phyloP scores from a whole-genome alignment of 148 eudicot genomes.

The Chenopodium album region DNA sequence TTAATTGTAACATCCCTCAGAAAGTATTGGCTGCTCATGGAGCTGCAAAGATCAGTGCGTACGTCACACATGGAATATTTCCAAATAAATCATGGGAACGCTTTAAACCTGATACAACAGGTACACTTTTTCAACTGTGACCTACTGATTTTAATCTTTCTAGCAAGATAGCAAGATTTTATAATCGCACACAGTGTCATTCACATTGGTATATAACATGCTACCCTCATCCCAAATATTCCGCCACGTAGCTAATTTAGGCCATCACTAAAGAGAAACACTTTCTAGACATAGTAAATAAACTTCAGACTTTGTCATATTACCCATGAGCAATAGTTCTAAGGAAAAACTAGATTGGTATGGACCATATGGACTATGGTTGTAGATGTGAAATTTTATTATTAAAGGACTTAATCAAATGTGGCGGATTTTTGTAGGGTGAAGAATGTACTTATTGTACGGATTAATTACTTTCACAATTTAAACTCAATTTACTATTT shows the following conservation, averaged over 20 bases:
- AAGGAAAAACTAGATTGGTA: too few relatives aligned
- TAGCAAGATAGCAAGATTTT: neutral
- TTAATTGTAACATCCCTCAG: constrained; percentile 32
- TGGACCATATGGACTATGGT: too few relatives aligned
- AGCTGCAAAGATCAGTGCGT: constrained; percentile 90
- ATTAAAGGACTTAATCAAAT: too few relatives aligned
- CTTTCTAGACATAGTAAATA: too few relatives aligned
- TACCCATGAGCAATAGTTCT: neutral
- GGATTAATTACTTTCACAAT: neutral
- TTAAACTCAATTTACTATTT: neutral
- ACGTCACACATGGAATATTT: constrained; percentile 96
- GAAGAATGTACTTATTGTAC: neutral
- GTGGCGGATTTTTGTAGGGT: too few relatives aligned
- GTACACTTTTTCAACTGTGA: constrained; percentile 32
- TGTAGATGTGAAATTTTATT: too few relatives aligned
- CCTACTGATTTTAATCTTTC: neutral
- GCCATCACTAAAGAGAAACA: neutral
- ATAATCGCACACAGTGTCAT: neutral
- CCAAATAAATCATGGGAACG: constrained; percentile 92
- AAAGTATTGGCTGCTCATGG: constrained; percentile 98
- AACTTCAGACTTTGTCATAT: neutral
- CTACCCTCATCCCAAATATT: neutral
- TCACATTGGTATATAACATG: neutral
- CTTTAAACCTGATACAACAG: constrained; percentile 69
- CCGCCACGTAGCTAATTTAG: too few relatives aligned